Evolutionary conservation across 2,329 filamentous ascomycete genomes (phyloP).

Genomic region (Alternaria longipes): DNA sequence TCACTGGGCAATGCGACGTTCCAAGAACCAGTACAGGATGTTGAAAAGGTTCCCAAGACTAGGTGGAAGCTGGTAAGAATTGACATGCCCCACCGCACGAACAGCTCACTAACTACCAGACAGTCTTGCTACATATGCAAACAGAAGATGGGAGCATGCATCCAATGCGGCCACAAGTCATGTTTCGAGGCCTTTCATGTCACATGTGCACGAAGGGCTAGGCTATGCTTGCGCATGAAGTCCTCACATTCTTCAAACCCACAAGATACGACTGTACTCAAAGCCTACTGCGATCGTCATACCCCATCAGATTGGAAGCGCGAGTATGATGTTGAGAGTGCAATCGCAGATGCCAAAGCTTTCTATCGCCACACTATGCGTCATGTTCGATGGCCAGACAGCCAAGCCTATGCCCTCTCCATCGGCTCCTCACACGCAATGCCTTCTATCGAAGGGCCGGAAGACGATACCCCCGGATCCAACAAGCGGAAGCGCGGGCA

Average conservation of each 20-base stretch:
- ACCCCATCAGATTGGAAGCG: slow-evolving; percentile 87
- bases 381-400: slow-evolving; percentile 90
- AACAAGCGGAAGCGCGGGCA: slow-evolving; percentile 67
- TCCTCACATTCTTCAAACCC: slow-evolving; percentile 81
- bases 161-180: slow-evolving; percentile 96
- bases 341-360: slow-evolving; percentile 82
- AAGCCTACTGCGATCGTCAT: slow-evolving; percentile 96
- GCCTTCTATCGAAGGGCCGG: slow-evolving; percentile 61
- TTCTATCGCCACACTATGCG: slow-evolving; percentile 93
- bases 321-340: slow-evolving; percentile 82
- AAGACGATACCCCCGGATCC: slow-evolving; percentile 60
- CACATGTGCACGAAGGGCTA: slow-evolving; percentile 88
- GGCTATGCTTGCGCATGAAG: slow-evolving; percentile 96
- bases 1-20: slow-evolving; percentile 95
- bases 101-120: slow-evolving; percentile 22
- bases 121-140: slow-evolving; percentile 92
- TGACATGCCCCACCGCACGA: neutral
- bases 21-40: slow-evolving; percentile 98
- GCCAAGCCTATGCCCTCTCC: slow-evolving; percentile 81
- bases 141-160: slow-evolving; percentile 97
- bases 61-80: slow-evolving; percentile 78
- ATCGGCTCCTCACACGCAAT: slow-evolving; percentile 73
- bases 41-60: slow-evolving; percentile 95
- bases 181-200: slow-evolving; percentile 98
- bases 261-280: slow-evolving; percentile 82